Percentiles rank a stretch among this genome's conserved stretches.
These are phyloP conservation scores for Nematocida ironsii DNA, from an alignment of 371 early-diverging fungal species.

Conservation along the genomic window DNA sequence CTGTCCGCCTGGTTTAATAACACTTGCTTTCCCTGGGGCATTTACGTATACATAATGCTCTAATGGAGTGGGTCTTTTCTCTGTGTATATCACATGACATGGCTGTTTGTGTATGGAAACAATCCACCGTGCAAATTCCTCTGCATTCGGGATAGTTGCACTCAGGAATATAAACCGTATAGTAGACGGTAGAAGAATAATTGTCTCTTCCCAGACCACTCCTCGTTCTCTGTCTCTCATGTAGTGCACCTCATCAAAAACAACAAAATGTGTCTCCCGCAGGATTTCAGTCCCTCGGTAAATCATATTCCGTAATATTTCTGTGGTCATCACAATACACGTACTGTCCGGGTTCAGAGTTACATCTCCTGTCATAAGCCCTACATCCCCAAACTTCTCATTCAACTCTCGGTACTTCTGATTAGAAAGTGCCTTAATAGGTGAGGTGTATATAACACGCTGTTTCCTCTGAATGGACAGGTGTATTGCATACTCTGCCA, in stretches of 20 bases:
- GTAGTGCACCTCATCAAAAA: conserved; percentile 99
- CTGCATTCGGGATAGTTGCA: conserved; percentile 98
- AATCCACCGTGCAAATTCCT: conserved; percentile 99
- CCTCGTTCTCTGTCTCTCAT: conserved; percentile 86
- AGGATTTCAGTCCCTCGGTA: conserved; percentile 94
- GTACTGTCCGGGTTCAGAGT: conserved; percentile 92
- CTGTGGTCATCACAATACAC: conserved; percentile 99
- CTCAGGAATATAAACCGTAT: conserved; percentile 88
- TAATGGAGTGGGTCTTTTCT: conserved; percentile 94
- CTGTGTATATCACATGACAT: conserved; percentile 97
- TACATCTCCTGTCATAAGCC: conserved; percentile 99
- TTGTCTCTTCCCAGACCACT: conserved; percentile 99
- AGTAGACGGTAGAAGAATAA: conserved; percentile 88
- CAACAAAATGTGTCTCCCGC: conserved; percentile 96
- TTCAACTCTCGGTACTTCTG: conserved; percentile 97
- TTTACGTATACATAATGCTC: conserved; percentile 73
- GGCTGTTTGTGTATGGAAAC: conserved; percentile 86
- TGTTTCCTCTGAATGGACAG: conserved; percentile 84
- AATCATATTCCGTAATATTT: conserved; percentile 96
- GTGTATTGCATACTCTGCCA: conserved; percentile 98
- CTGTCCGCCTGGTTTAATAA: not conserved
- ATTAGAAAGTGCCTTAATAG: conserved; percentile 97
- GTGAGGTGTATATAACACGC: conserved; percentile 95
- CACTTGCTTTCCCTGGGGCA: not conserved
- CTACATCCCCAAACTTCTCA: conserved; percentile 91